phyloP scores from a whole-genome alignment of 1,284 basidiomycete genomes.

The Leccinum griseonigrum region DNA sequence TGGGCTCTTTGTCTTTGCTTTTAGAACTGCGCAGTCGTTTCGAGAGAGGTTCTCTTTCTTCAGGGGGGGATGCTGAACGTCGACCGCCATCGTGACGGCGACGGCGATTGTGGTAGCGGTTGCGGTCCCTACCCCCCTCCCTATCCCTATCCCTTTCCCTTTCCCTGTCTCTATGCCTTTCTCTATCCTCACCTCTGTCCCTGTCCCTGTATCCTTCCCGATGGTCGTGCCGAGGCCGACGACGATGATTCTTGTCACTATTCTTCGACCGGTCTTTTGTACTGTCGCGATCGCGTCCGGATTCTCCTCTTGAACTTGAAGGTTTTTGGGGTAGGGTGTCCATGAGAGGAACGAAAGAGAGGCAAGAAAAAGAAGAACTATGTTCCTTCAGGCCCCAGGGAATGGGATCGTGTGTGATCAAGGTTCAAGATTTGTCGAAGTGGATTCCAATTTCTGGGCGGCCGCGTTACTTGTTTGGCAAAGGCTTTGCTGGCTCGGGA shows the following conservation, averaged over 20 bases:
- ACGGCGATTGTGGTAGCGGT: neutral
- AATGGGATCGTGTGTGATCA: neutral
- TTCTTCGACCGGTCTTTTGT: constrained; percentile 9
- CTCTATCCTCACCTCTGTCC: constrained; percentile 3
- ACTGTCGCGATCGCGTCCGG: constrained; percentile 13
- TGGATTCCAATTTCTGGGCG: neutral
- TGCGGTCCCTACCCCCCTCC: neutral
- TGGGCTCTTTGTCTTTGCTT: constrained; percentile 17
- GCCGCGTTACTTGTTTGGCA: no score
- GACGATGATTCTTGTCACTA: constrained; percentile 5
- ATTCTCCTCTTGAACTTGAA: constrained; percentile 8
- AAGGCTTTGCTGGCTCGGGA: no score
- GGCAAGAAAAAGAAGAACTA: neutral
- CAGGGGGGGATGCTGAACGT: constrained; percentile 16
- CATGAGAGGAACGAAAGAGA: constrained; percentile 7
- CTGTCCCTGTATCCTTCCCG: constrained; percentile 6
- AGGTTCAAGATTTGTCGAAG: neutral
- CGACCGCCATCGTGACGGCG: neutral
- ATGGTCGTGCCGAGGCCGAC: constrained; percentile 11
- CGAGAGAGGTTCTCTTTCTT: neutral
- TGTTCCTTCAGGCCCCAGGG: neutral
- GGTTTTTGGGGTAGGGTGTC: constrained; percentile 25
- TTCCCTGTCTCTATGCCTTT: neutral
- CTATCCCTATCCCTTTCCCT: constrained; percentile 1
- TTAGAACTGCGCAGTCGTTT: constrained; percentile 25